Conservation (phyloP, 495 filamentous ascomycete genomes). For the Apodospora peruviana region DNA sequence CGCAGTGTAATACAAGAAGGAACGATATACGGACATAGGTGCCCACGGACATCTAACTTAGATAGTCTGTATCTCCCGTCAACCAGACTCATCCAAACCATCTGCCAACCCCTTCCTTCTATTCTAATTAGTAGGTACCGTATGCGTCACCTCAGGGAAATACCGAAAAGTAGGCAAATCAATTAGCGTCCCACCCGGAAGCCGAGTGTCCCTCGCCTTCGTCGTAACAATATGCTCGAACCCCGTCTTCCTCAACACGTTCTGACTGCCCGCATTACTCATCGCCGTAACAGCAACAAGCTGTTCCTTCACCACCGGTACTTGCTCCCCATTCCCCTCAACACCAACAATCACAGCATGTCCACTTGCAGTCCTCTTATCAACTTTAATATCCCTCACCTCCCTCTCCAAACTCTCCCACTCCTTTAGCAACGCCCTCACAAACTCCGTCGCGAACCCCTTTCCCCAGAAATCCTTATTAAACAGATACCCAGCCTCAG, state of each 20-base stretch:
- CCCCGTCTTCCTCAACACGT: conserved; percentile 33
- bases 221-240: conserved; percentile 25
- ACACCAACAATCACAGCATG: conserved; percentile 13
- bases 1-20: too few relatives aligned
- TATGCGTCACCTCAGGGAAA: too few relatives aligned
- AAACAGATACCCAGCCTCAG: conserved; percentile 46
- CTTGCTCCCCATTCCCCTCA: conserved; percentile 8
- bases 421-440: conserved; percentile 29
- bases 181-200: not conserved
- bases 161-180: conserved; percentile 18
- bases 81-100: too few relatives aligned
- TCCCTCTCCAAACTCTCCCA: conserved; percentile 36
- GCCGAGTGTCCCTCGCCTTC: conserved; percentile 15
- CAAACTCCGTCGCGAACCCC: conserved; percentile 42
- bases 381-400: conserved; percentile 22
- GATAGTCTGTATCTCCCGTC: too few relatives aligned
- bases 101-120: too few relatives aligned
- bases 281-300: conserved; percentile 31
- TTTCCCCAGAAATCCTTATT: conserved; percentile 37
- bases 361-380: conserved; percentile 7
- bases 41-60: too few relatives aligned
- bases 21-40: too few relatives aligned
- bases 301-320: conserved; percentile 18
- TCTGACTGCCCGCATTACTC: conserved; percentile 30
- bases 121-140: too few relatives aligned